These are phyloP conservation scores for Isabelozyma gotoi DNA, from an alignment of 805 yeast species.

Conservation along the genomic window DNA sequence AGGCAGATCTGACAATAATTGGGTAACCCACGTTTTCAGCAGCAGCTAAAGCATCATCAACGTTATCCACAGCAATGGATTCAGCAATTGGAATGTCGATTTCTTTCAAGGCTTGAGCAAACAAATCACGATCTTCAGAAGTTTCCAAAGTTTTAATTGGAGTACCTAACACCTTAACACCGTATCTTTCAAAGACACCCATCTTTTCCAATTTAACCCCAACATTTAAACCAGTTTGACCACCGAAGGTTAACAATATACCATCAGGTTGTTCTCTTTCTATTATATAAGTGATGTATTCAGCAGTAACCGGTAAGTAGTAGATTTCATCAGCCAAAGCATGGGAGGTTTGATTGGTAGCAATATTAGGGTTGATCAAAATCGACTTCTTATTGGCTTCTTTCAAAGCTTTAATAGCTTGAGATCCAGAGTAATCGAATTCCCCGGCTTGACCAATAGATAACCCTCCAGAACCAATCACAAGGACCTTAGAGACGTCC, in stretches of 20 bases:
- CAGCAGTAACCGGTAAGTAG: conserved; percentile 95
- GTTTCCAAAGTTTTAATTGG: conserved; percentile 95
- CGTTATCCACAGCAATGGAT: conserved; percentile 90
- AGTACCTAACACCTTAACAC: conserved; percentile 94
- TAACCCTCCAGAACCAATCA: conserved; percentile 96
- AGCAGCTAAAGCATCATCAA: conserved; percentile 91
- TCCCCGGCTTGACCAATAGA: conserved; percentile 99
- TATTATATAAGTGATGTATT: conserved; percentile 90
- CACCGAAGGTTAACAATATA: conserved; percentile 93
- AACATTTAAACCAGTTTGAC: conserved; percentile 95
- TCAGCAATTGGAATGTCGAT: conserved; percentile 96
- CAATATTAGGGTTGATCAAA: conserved; percentile 92
- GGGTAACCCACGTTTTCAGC: conserved; percentile 91
- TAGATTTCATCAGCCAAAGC: conserved; percentile 93
- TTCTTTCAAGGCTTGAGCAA: conserved; percentile 92
- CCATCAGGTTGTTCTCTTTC: conserved; percentile 98
- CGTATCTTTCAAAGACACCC: conserved; percentile 89
- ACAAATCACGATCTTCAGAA: conserved; percentile 95
- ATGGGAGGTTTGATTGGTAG: conserved; percentile 95
- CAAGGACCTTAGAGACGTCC: conserved; percentile 82
- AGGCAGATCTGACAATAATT: conserved; percentile 95
- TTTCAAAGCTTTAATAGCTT: conserved; percentile 91
- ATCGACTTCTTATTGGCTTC: conserved; percentile 87
- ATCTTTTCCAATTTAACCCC: conserved; percentile 93
- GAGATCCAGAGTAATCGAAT: conserved; percentile 96